These are phyloP conservation scores for Tolypocladium ophioglossoides DNA, from an alignment of 2,329 filamentous ascomycete genomes.

Conservation along the genomic window DNA sequence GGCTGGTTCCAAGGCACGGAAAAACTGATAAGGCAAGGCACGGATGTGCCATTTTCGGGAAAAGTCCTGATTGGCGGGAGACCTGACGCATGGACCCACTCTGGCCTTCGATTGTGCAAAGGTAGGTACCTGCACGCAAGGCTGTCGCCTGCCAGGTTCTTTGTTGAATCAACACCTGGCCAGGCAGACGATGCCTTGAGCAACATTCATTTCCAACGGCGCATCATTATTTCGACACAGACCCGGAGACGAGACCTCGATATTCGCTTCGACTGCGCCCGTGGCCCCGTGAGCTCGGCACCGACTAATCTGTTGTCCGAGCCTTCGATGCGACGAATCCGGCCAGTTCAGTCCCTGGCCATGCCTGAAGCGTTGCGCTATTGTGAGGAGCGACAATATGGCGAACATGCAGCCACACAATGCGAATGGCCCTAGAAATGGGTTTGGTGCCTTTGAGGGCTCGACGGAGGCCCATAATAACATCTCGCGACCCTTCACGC, in stretches of 20 bases:
- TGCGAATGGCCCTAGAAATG: constrained; percentile 23
- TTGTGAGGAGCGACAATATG: constrained; percentile 17
- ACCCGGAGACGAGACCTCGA: neutral
- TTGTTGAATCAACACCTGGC: neutral
- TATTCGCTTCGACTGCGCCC: neutral
- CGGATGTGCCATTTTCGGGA: constrained; percentile 11
- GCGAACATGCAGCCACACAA: constrained; percentile 19
- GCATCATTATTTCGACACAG: neutral
- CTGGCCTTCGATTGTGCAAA: neutral
- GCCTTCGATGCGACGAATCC: constrained; percentile 15
- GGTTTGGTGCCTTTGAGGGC: constrained; percentile 15
- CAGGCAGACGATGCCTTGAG: neutral
- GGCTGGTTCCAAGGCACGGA: constrained; percentile 11
- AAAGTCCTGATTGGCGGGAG: constrained; percentile 6
- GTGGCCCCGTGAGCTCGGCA: neutral
- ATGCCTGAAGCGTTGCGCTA: constrained; percentile 18
- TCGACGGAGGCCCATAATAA: constrained; percentile 12
- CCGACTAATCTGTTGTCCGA: constrained; percentile 1
- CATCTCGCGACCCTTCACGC: constrained; percentile 41
- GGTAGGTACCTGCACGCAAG: constrained; percentile 6
- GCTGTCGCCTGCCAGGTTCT: constrained; percentile 1
- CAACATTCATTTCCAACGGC: neutral
- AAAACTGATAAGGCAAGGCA: constrained; percentile 17
- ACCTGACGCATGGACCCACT: neutral
- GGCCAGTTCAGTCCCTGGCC: constrained; percentile 16